Evolutionary conservation across 2,329 filamentous ascomycete genomes (phyloP).

Genomic region (Aspergillus brunneoviolaceus): DNA sequence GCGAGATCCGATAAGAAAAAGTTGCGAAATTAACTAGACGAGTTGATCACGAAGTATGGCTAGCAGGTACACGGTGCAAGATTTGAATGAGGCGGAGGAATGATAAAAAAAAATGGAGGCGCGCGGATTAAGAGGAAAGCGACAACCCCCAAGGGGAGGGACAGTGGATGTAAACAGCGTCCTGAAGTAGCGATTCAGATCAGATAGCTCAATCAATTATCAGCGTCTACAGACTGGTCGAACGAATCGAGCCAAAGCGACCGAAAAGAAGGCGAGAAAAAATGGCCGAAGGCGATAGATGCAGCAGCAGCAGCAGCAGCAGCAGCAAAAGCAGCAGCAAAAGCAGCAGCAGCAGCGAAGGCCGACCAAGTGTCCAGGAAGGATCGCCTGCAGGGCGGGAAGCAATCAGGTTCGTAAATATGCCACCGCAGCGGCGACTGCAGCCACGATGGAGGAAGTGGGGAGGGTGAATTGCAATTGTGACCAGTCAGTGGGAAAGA

Average conservation of each 20-base stretch:
- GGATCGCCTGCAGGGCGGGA: constrained; percentile 21
- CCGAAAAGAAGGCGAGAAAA: constrained; percentile 9
- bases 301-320: too few species aligned
- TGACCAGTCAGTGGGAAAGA: background rate
- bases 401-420: constrained; percentile 7
- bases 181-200: constrained; percentile 4
- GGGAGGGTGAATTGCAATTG: constrained; percentile 3
- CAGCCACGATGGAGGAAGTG: constrained; percentile 9
- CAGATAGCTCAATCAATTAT: constrained; percentile 12
- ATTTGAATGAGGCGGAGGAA: background rate
- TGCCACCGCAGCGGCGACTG: constrained; percentile 10
- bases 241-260: constrained; percentile 9
- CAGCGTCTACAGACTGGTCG: background rate
- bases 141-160: background rate
- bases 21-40: background rate
- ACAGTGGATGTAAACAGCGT: background rate
- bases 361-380: constrained; percentile 19
- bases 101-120: background rate
- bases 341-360: constrained; percentile 5
- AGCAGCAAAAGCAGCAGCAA: background rate
- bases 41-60: background rate
- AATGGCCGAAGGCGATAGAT: constrained; percentile 8
- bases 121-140: constrained; percentile 5
- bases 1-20: background rate
- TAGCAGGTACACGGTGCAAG: background rate